Conservation (phyloP, 768 basidiomycete species). For the Lactarius pseudohatsudake region DNA sequence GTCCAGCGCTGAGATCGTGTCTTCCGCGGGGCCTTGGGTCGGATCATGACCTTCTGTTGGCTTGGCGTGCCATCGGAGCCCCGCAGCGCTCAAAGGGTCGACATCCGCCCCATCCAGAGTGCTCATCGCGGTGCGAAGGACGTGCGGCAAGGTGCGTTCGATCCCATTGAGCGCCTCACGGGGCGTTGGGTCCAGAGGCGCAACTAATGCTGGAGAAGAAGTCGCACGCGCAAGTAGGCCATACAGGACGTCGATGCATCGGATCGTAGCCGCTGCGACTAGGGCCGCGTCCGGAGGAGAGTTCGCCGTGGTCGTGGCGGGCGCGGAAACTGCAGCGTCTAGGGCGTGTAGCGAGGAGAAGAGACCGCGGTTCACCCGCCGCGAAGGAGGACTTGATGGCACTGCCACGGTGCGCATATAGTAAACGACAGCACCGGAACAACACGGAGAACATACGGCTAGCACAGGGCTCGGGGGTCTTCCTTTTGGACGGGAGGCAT, state of each 20-base stretch:
- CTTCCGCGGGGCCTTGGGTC: neutral
- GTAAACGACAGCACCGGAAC: neutral
- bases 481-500: neutral
- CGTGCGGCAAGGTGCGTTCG: conserved; percentile 1
- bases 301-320: neutral
- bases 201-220: neutral
- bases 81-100: neutral
- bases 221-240: conserved; percentile 12
- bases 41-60: neutral
- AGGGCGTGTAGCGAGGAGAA: conserved; percentile 22
- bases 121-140: conserved; percentile 4
- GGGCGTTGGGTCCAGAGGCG: conserved; percentile 3
- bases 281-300: neutral
- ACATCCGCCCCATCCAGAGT: conserved; percentile 4
- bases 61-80: neutral
- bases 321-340: neutral
- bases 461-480: neutral
- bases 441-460: neutral
- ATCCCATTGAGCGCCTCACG: conserved; percentile 13
- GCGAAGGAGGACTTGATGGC: neutral
- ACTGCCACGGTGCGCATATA: conserved; percentile 6
- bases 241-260: conserved; percentile 14
- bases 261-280: neutral
- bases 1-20: conserved; percentile 4
- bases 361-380: conserved; percentile 3